Base-by-base conservation (phyloP, 2,329 filamentous ascomycete species). In the Calonectria pteridis region DNA sequence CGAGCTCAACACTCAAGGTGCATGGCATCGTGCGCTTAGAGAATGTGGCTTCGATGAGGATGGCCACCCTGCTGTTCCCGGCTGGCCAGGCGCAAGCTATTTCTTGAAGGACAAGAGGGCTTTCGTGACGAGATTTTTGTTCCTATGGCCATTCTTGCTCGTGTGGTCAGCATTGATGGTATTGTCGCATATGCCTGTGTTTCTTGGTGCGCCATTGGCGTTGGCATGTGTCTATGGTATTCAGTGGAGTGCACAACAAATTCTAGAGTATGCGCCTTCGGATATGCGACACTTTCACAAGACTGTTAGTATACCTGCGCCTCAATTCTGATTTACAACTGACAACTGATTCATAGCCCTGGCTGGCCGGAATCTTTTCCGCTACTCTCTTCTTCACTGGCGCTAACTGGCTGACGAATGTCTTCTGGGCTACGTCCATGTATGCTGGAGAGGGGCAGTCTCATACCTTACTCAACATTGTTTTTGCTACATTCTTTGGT, bases 331-430 rank as follows among this genome's bases (percentile, higher is more conserved):
- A 50, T 10, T 20, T 28, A 3, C 35, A 53, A 23, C 77, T 79
- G 59, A 77, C 73, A 23, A 13, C 23, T 13, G 3, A 14, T n/a
- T 46, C 2, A 10, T 29, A 96, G 93, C 96, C 97, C 16, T 98
- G 96, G 89, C 88, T 99, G 78, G 93, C 97, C 0, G 97, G 97
- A 71, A 96, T 99, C 75, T 99, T 99, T 85, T 93, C 95, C 0
- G 96, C 89, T 2, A 94, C 96, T 0, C 85, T 98, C 23, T 97
- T 98, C 81, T 93, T 95, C 87, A 91, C 95, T 5, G 94, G 93
- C 33, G 81, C 94, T 46, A 91, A 93, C 77, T 99, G 95, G 91
- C 77, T 96, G 49, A 90, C 93, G 28, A 90, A 90, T 16, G 88
- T 98, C 50, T 72, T 81, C 9, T 78, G 78, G 53, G 72, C 76